These are phyloP conservation scores for Pistacia integerrima DNA, from an alignment of 345 rosid species.

Conservation along the genomic window DNA sequence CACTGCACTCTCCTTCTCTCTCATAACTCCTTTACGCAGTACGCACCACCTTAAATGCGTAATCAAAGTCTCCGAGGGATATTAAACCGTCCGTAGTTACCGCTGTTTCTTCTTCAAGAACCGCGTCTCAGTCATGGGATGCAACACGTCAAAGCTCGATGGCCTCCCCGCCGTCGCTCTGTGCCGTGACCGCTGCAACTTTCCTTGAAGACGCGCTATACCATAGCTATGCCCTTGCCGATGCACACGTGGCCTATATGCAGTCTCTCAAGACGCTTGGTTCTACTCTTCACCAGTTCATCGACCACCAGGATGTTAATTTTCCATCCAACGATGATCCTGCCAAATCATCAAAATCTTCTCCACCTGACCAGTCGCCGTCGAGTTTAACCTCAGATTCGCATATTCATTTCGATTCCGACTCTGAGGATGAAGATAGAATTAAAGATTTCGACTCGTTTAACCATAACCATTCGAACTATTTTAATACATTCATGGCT, in stretches of 20 bases:
- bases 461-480: slow-evolving; percentile 11
- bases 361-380: slow-evolving; percentile 31
- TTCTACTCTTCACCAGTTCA: slow-evolving; percentile 43
- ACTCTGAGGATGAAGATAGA: slow-evolving; percentile 47
- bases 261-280: slow-evolving; percentile 51
- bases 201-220: slow-evolving; percentile 57
- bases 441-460: slow-evolving; percentile 19
- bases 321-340: slow-evolving; percentile 7
- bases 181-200: slow-evolving; percentile 63
- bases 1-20: neutral
- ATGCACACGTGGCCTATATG: slow-evolving; percentile 55
- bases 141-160: slow-evolving; percentile 58
- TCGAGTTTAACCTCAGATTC: slow-evolving; percentile 45
- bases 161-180: slow-evolving; percentile 56
- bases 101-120: too few relatives aligned
- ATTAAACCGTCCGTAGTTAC: neutral
- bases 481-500: slow-evolving; percentile 12
- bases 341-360: slow-evolving; percentile 15
- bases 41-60: neutral
- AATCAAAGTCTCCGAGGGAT: neutral
- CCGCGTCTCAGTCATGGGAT: slow-evolving; percentile 38
- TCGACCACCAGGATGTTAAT: slow-evolving; percentile 14
- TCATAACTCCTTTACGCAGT: neutral
- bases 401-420: slow-evolving; percentile 55
- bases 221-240: slow-evolving; percentile 54